Evolutionary conservation across 2,329 filamentous ascomycete species (phyloP).

Genomic region (Neofusicoccum sp.): DNA sequence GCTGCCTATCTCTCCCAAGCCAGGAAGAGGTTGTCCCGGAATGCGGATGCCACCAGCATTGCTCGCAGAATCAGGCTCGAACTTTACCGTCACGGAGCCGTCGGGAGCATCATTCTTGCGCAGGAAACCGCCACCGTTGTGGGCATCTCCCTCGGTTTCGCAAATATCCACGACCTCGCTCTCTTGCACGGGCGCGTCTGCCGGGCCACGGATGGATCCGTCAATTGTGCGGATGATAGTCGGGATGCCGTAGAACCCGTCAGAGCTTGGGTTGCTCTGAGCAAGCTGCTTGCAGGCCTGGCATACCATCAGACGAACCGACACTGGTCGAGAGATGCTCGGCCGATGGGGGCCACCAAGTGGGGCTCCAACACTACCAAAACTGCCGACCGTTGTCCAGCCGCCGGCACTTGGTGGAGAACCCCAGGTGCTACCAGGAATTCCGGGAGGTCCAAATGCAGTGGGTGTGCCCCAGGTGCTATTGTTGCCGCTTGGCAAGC

Average conservation of each 20-base stretch:
- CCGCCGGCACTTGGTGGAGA: constrained; percentile 36
- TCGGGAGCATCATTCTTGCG: constrained; percentile 53
- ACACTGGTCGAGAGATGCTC: constrained; percentile 55
- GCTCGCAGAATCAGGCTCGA: constrained; percentile 29
- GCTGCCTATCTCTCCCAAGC: constrained; percentile 49
- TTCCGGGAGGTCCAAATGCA: constrained; percentile 38
- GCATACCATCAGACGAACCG: constrained; percentile 72
- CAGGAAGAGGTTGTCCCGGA: constrained; percentile 21
- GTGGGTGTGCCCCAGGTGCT: constrained; percentile 44
- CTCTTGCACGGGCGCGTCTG: constrained; percentile 55
- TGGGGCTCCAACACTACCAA: constrained; percentile 26
- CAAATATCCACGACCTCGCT: constrained; percentile 78
- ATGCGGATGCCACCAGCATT: constrained; percentile 11
- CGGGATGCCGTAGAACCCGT: constrained; percentile 69
- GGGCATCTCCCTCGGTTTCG: constrained; percentile 81
- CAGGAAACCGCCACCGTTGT: constrained; percentile 91
- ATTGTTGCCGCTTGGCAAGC: constrained; percentile 28
- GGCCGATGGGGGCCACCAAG: constrained; percentile 29
- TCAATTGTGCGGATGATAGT: constrained; percentile 61
- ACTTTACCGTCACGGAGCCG: constrained; percentile 43
- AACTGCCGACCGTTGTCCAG: constrained; percentile 34
- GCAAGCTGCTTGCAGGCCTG: constrained; percentile 70
- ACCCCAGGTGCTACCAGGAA: constrained; percentile 40
- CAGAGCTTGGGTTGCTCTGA: constrained; percentile 44
- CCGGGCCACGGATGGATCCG: constrained; percentile 60